phyloP scores from a whole-genome alignment of 2,329 filamentous ascomycete species.

The Macrophomina phaseolina region DNA sequence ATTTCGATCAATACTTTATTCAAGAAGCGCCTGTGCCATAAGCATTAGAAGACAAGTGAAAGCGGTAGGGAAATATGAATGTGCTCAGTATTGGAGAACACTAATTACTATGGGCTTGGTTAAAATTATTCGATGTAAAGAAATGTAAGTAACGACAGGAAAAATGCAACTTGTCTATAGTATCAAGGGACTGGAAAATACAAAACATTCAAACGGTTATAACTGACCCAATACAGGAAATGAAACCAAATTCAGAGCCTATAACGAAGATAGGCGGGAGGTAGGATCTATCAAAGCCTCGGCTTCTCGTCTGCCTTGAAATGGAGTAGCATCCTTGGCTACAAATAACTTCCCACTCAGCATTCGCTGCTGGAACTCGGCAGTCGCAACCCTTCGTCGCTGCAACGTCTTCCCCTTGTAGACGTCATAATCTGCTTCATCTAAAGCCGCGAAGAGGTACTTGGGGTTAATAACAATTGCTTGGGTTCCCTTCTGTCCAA shows the following conservation, averaged over 20 bases:
- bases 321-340: constrained; percentile 12
- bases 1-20: too few relatives aligned
- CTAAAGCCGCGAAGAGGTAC: constrained; percentile 33
- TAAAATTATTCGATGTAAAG: background rate
- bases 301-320: background rate
- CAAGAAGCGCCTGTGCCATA: too few relatives aligned
- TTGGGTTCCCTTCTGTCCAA: constrained; percentile 53
- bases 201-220: background rate
- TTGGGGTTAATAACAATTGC: constrained; percentile 45
- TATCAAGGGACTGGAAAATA: background rate
- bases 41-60: too few relatives aligned
- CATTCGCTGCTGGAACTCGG: constrained; percentile 9
- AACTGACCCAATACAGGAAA: background rate
- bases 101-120: background rate
- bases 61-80: too few relatives aligned
- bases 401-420: constrained; percentile 7
- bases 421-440: constrained; percentile 3
- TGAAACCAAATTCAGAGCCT: background rate
- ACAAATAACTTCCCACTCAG: constrained; percentile 1
- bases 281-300: constrained; percentile 8
- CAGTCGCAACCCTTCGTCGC: constrained; percentile 8
- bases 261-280: background rate
- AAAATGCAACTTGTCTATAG: background rate
- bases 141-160: background rate
- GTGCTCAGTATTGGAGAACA: background rate